A percentile compares a stretch with the other conserved stretches of the same genome.
These are phyloP conservation scores for Xylaria sp. DNA, from an alignment of 2,329 filamentous ascomycete genomes.

Conservation along the genomic window DNA sequence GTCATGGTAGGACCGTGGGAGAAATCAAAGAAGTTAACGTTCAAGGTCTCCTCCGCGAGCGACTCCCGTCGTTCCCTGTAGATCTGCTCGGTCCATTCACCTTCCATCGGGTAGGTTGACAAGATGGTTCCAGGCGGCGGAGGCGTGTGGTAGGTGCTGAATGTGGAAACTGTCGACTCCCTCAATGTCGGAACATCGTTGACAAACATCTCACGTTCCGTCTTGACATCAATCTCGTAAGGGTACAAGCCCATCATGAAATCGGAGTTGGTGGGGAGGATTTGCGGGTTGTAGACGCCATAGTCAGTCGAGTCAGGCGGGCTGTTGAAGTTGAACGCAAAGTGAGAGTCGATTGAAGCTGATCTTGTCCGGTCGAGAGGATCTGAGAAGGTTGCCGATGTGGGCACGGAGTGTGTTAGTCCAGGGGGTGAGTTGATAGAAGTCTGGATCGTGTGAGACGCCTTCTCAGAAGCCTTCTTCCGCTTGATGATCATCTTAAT, in stretches of 20 bases:
- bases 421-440: conserved; percentile 65
- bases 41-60: conserved; percentile 58
- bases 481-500: conserved; percentile 98
- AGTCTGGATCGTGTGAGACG: conserved; percentile 51
- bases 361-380: conserved; percentile 67
- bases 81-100: conserved; percentile 67
- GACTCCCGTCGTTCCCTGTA: conserved; percentile 65
- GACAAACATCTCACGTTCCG: conserved; percentile 88
- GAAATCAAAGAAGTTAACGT: conserved; percentile 81
- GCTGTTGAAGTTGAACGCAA: conserved; percentile 70
- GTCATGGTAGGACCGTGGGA: conserved; percentile 60
- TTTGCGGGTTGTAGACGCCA: conserved; percentile 57
- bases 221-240: conserved; percentile 94
- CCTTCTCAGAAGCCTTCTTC: conserved; percentile 90
- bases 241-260: conserved; percentile 59
- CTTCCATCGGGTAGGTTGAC: conserved; percentile 54
- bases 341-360: conserved; percentile 74
- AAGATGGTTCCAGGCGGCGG: conserved; percentile 64
- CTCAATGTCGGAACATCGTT: conserved; percentile 80
- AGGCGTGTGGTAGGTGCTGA: conserved; percentile 82
- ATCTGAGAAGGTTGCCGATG: conserved; percentile 74
- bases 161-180: conserved; percentile 86
- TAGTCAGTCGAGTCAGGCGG: conserved; percentile 49
- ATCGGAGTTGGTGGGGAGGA: conserved; percentile 52
- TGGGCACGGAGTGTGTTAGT: conserved; percentile 75